Percentiles rank a stretch among this genome's conserved stretches.
Conservation (phyloP, 495 filamentous ascomycete species). For the Penicillium paradoxum region DNA sequence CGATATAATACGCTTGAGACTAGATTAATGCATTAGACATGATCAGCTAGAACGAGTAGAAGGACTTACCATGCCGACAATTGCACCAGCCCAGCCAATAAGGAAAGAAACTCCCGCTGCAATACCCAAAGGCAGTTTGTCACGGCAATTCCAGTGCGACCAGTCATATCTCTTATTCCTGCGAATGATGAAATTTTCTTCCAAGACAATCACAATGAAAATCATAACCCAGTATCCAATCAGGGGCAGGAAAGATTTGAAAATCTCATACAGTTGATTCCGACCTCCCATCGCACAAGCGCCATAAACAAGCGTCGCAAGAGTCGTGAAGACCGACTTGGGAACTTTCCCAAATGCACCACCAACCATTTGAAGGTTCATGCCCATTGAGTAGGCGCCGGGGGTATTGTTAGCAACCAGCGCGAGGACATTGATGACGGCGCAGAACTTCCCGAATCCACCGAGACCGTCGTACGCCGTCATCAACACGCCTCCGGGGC, state of each 20-base stretch:
- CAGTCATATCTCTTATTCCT: constrained; percentile 38
- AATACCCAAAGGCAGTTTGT: constrained; percentile 40
- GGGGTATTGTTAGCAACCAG: constrained; percentile 67
- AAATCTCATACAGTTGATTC: constrained; percentile 42
- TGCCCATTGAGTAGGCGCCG: constrained; percentile 64
- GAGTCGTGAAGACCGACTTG: constrained; percentile 58
- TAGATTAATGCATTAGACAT: constrained; percentile 4
- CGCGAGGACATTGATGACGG: constrained; percentile 62
- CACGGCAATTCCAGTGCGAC: constrained; percentile 40
- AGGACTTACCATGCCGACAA: constrained; percentile 44
- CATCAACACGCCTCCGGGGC: constrained; percentile 62
- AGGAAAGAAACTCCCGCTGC: constrained; percentile 44
- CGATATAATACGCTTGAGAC: constrained; percentile 47
- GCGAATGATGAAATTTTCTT: constrained; percentile 44
- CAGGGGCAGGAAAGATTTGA: constrained; percentile 44
- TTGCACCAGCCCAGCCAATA: constrained; percentile 47
- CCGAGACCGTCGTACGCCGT: constrained; percentile 58
- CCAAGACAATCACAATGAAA: constrained; percentile 39
- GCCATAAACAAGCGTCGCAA: constrained; percentile 39
- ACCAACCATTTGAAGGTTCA: constrained; percentile 70
- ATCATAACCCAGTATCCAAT: constrained; percentile 51
- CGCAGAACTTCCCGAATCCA: constrained; percentile 65
- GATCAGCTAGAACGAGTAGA: background rate
- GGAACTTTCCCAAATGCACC: constrained; percentile 58
- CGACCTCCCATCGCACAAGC: constrained; percentile 49